Evolutionary conservation across 495 filamentous ascomycete genomes (phyloP).

Genomic region (Lichenothelia convexa): DNA sequence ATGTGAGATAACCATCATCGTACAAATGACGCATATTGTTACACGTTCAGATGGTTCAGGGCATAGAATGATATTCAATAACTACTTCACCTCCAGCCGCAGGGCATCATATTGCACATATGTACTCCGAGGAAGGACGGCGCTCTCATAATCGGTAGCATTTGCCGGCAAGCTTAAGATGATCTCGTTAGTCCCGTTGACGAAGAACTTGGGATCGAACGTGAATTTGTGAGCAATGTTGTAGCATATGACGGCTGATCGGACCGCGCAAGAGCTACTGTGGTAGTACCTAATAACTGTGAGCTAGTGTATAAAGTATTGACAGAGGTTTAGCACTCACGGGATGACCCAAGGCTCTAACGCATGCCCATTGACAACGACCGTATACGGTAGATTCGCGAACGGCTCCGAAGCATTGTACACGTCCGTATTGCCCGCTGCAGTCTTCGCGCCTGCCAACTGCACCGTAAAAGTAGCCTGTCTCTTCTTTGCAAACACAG

Average conservation of each 20-base stretch:
- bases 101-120: constrained; percentile 44
- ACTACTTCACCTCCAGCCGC: constrained; percentile 30
- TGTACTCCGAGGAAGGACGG: constrained; percentile 28
- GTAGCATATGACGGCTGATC: constrained; percentile 34
- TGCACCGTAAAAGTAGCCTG: constrained; percentile 36
- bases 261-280: constrained; percentile 3
- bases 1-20: too few species aligned
- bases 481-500: constrained; percentile 13
- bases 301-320: background rate
- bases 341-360: constrained; percentile 29
- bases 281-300: constrained; percentile 2
- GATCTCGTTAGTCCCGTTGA: constrained; percentile 29
- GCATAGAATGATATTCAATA: too few species aligned
- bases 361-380: constrained; percentile 25
- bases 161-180: constrained; percentile 32
- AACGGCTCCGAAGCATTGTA: constrained; percentile 28
- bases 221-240: constrained; percentile 32
- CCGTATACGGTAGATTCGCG: constrained; percentile 26
- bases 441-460: constrained; percentile 37
- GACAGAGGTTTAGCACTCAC: constrained; percentile 23
- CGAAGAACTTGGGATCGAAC: constrained; percentile 27
- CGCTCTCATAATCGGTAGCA: constrained; percentile 35
- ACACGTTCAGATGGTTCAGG: too few species aligned
- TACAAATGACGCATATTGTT: too few species aligned
- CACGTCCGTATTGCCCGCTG: constrained; percentile 36